Conservation (phyloP, 352 stramenopile genomes). For the Phytophthora podocarpi region DNA sequence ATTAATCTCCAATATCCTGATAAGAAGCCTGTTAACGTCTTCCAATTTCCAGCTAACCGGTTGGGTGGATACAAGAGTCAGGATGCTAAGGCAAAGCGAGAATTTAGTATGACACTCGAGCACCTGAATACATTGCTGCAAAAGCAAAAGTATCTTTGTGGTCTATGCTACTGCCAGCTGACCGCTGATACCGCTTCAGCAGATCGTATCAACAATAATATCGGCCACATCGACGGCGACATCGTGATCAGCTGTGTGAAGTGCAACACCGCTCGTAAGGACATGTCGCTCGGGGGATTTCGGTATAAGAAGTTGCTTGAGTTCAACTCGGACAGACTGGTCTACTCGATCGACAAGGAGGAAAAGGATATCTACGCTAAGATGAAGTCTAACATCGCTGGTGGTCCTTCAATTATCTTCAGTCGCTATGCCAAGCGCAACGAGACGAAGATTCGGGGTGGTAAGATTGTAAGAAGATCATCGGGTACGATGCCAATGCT, state of each 20-base stretch:
- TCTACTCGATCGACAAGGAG: not conserved
- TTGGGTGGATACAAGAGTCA: conserved; percentile 27
- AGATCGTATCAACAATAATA: conserved; percentile 21
- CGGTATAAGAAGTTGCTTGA: conserved; percentile 2
- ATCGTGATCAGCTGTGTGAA: conserved; percentile 2
- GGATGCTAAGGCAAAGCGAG: conserved; percentile 21
- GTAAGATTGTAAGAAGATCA: conserved; percentile 1
- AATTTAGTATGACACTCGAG: conserved; percentile 23
- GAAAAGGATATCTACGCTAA: conserved; percentile 13
- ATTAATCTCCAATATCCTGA: too few relatives aligned
- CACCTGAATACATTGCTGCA: conserved; percentile 23
- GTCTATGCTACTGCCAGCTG: conserved; percentile 22
- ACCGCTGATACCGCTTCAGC: conserved; percentile 27
- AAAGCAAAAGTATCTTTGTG: conserved; percentile 34
- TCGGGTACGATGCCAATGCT: not conserved
- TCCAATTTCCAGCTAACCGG: conserved; percentile 16
- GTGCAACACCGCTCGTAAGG: too few relatives aligned
- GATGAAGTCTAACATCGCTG: conserved; percentile 10
- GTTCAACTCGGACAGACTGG: not conserved
- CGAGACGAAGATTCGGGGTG: not conserved
- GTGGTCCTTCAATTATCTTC: too few relatives aligned
- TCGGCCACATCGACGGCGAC: conserved; percentile 9
- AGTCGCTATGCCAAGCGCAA: conserved; percentile 1
- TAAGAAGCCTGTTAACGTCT: conserved; percentile 10
- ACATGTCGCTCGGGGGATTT: not conserved